Percentiles rank a stretch among this genome's conserved stretches.
Evolutionary conservation across 2,329 filamentous ascomycete genomes (phyloP).

Genomic region (Zymoseptoria passerinii): DNA sequence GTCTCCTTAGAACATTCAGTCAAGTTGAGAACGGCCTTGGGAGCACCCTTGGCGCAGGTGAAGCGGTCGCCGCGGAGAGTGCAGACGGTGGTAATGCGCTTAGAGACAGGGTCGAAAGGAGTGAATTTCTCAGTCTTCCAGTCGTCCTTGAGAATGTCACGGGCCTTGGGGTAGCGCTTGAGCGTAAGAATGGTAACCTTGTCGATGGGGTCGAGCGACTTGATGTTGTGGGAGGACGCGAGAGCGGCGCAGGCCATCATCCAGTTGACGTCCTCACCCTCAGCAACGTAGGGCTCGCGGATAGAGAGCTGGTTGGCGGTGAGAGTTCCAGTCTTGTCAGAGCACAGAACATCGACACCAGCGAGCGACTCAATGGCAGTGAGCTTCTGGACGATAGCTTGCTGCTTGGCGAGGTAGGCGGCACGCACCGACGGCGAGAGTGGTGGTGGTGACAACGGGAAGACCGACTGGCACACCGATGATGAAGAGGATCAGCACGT

Average conservation of each 20-base stretch:
- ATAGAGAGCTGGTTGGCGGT: conserved; percentile 68
- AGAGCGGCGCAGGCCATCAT: conserved; percentile 76
- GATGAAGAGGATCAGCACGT: conserved; percentile 63
- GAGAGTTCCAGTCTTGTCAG: conserved; percentile 73
- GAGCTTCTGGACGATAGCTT: conserved; percentile 72
- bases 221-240: conserved; percentile 70
- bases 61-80: conserved; percentile 62
- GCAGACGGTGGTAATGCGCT: conserved; percentile 66
- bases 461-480: conserved; percentile 74
- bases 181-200: conserved; percentile 70
- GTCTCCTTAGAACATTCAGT: conserved; percentile 59
- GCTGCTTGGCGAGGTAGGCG: conserved; percentile 67
- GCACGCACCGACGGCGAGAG: conserved; percentile 69
- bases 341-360: conserved; percentile 71
- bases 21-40: conserved; percentile 64
- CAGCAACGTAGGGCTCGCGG: conserved; percentile 67
- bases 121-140: conserved; percentile 73
- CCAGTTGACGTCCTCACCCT: conserved; percentile 72
- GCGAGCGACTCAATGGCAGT: conserved; percentile 70
- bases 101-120: conserved; percentile 70
- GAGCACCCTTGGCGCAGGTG: conserved; percentile 68
- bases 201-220: conserved; percentile 70
- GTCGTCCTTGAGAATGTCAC: conserved; percentile 64
- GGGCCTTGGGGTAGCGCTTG: conserved; percentile 67
- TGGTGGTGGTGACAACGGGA: conserved; percentile 70